These are phyloP conservation scores for Aspergillus affinis DNA, from an alignment of 495 filamentous ascomycete species.

Conservation along the genomic window DNA sequence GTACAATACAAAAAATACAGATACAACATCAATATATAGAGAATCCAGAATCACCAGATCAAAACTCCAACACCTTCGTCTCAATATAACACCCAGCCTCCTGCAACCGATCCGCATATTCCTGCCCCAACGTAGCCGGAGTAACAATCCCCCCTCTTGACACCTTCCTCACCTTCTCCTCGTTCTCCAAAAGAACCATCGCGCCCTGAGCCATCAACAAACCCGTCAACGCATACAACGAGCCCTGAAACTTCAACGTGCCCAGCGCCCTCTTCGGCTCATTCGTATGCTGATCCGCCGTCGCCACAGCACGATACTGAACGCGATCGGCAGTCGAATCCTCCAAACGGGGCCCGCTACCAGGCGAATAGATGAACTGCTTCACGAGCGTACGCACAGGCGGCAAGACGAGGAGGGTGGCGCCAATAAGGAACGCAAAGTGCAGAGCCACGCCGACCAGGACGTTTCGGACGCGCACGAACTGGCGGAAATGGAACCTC, in stretches of 20 bases:
- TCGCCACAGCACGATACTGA: slow-evolving; percentile 66
- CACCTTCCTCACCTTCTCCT: slow-evolving; percentile 53
- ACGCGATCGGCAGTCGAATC: slow-evolving; percentile 54
- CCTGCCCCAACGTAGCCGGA: slow-evolving; percentile 77
- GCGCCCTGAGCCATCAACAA: slow-evolving; percentile 68
- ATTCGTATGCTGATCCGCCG: slow-evolving; percentile 49
- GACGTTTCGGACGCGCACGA: slow-evolving; percentile 60
- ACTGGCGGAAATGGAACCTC: slow-evolving; percentile 71
- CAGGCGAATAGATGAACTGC: slow-evolving; percentile 61
- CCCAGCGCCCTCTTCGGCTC: slow-evolving; percentile 55
- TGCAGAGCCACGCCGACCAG: slow-evolving; percentile 58
- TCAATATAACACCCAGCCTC: slow-evolving; percentile 64
- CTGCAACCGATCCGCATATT: slow-evolving; percentile 68
- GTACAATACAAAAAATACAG: not conserved
- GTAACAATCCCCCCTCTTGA: slow-evolving; percentile 74
- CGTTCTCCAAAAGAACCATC: slow-evolving; percentile 64
- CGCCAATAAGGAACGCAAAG: slow-evolving; percentile 49
- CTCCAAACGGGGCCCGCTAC: slow-evolving; percentile 63
- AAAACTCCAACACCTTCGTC: slow-evolving; percentile 39
- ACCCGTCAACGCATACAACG: slow-evolving; percentile 70
- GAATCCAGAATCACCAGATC: not conserved
- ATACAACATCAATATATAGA: not conserved
- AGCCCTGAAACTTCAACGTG: slow-evolving; percentile 57
- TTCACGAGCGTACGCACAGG: slow-evolving; percentile 55
- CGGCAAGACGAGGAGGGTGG: slow-evolving; percentile 53